Evolutionary conservation across 2,329 filamentous ascomycete genomes (phyloP).

Genomic region (Scytalidium lignicola): DNA sequence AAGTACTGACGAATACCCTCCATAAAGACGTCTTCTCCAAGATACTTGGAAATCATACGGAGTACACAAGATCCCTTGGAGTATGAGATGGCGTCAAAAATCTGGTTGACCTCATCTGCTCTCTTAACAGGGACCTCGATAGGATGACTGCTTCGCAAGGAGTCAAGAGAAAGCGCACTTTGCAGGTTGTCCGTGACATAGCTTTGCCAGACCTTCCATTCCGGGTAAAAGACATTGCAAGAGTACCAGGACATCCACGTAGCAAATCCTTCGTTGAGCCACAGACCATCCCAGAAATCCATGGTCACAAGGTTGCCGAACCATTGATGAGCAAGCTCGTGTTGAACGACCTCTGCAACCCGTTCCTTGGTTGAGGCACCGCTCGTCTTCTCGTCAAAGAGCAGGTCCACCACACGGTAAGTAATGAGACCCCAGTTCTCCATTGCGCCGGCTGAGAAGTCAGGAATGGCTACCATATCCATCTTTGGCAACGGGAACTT

Average conservation of each 20-base stretch:
- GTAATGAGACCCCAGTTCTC: constrained; percentile 98
- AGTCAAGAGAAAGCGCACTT: constrained; percentile 81
- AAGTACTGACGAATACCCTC: constrained; percentile 87
- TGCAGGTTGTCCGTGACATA: constrained; percentile 93
- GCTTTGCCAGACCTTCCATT: constrained; percentile 97
- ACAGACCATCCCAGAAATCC: constrained; percentile 97
- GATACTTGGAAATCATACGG: constrained; percentile 93
- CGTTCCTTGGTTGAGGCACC: constrained; percentile 87
- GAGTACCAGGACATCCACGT: constrained; percentile 94
- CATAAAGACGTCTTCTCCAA: constrained; percentile 89
- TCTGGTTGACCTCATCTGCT: constrained; percentile 95
- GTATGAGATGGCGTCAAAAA: constrained; percentile 97
- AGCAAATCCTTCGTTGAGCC: constrained; percentile 91
- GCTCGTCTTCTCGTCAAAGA: constrained; percentile 83
- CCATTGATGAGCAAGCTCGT: constrained; percentile 97
- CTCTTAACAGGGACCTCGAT: constrained; percentile 95
- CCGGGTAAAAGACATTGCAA: constrained; percentile 90
- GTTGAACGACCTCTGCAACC: constrained; percentile 92
- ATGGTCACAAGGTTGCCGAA: constrained; percentile 97
- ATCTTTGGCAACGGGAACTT: constrained; percentile 87
- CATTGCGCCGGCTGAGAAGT: constrained; percentile 95
- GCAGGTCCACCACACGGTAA: constrained; percentile 85
- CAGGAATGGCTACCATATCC: constrained; percentile 94
- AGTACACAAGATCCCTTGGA: constrained; percentile 94
- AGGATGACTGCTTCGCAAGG: constrained; percentile 87